A percentile compares a stretch with the other conserved stretches of the same genome.
Conservation (phyloP, 2,329 filamentous ascomycete genomes). For the Tolypocladium tundrense region DNA sequence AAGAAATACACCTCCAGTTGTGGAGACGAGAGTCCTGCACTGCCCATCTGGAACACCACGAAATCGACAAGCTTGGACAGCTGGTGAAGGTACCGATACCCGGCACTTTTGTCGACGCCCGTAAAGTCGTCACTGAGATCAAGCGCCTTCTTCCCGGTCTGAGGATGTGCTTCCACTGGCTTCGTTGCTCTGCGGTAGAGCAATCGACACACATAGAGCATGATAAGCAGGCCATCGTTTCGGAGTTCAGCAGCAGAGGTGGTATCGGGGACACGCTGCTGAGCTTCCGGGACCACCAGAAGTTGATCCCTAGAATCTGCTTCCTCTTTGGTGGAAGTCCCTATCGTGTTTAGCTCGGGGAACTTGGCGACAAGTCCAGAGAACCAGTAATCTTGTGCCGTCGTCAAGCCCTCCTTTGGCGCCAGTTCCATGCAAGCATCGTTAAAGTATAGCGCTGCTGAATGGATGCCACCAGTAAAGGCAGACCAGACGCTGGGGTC, state of each 20-base stretch:
- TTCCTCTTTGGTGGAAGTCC: not conserved
- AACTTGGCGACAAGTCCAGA: slow-evolving; percentile 16
- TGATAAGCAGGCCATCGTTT: slow-evolving; percentile 28
- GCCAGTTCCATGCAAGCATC: slow-evolving; percentile 25
- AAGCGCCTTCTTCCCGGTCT: slow-evolving; percentile 12
- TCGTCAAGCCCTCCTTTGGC: slow-evolving; percentile 1
- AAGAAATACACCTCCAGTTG: slow-evolving; percentile 22
- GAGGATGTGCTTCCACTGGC: slow-evolving; percentile 10
- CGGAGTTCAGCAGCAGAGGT: slow-evolving; percentile 14
- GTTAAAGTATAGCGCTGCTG: slow-evolving; percentile 24
- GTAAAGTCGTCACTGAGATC: slow-evolving; percentile 22
- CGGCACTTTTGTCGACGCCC: slow-evolving; percentile 13
- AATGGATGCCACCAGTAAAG: slow-evolving; percentile 26
- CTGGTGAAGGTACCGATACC: slow-evolving; percentile 25
- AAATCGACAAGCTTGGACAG: slow-evolving; percentile 26
- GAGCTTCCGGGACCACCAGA: slow-evolving; percentile 3
- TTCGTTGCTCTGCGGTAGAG: slow-evolving; percentile 32
- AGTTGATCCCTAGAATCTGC: not conserved
- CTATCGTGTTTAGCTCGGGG: slow-evolving; percentile 14
- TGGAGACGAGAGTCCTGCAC: slow-evolving; percentile 23
- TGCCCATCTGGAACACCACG: slow-evolving; percentile 24
- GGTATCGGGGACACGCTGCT: not conserved
- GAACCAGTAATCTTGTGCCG: slow-evolving; percentile 11
- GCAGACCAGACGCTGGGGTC: slow-evolving; percentile 25
- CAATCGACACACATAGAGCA: slow-evolving; percentile 24